These are phyloP conservation scores for Diaporthe ilicicola DNA, from an alignment of 2,329 filamentous ascomycete genomes.

Conservation along the genomic window DNA sequence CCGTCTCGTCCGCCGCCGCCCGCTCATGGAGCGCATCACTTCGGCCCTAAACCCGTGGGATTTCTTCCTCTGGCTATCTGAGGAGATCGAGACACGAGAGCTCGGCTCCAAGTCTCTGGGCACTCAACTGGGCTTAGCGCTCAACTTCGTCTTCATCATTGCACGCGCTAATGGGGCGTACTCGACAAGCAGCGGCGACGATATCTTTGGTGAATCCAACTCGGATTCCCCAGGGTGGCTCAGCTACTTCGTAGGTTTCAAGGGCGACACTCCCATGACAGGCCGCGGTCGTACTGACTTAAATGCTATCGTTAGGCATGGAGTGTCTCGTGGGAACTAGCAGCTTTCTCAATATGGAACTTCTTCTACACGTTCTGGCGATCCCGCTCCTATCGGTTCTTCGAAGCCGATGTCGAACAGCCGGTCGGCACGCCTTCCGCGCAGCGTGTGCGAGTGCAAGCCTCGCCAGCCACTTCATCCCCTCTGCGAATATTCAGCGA, in stretches of 20 bases:
- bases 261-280: constrained; percentile 12
- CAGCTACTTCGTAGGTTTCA: constrained; percentile 58
- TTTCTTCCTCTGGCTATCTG: constrained; percentile 87
- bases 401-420: constrained; percentile 84
- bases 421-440: constrained; percentile 84
- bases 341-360: constrained; percentile 75
- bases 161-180: constrained; percentile 79
- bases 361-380: constrained; percentile 83
- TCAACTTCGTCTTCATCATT: constrained; percentile 84
- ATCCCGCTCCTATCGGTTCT: constrained; percentile 88
- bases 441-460: constrained; percentile 86
- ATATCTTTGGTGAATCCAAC: constrained; percentile 81
- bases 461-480: constrained; percentile 79
- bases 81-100: constrained; percentile 90
- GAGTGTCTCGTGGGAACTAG: constrained; percentile 75
- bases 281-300: constrained; percentile 10
- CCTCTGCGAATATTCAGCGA: constrained; percentile 79
- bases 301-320: constrained; percentile 61
- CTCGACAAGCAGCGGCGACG: constrained; percentile 66
- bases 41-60: constrained; percentile 87
- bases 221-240: constrained; percentile 69
- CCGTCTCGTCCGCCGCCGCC: constrained; percentile 84
- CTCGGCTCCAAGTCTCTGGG: constrained; percentile 87
- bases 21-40: constrained; percentile 82
- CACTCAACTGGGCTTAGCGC: constrained; percentile 74